Conservation (phyloP, 2,329 filamentous ascomycete genomes). For the Pestalotiopsis sp. region DNA sequence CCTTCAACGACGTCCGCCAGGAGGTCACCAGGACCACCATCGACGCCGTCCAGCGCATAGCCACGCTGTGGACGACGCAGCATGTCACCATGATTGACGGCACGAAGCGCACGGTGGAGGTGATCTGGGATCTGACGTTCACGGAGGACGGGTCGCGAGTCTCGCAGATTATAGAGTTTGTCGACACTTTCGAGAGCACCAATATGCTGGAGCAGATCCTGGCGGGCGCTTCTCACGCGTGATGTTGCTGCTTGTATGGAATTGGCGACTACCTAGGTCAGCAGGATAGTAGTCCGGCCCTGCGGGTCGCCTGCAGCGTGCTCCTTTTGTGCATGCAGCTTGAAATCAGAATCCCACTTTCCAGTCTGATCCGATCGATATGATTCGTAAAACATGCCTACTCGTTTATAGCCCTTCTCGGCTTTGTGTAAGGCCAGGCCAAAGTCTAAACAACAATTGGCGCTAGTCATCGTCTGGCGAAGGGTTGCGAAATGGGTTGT, state of each 20-base stretch:
- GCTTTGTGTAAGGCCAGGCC: no score
- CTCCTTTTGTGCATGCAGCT: no score
- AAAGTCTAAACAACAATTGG: no score
- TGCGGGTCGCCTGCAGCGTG: no score
- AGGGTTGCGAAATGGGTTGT: no score
- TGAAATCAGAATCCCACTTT: no score
- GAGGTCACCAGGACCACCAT: constrained; percentile 23
- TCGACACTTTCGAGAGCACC: constrained; percentile 22
- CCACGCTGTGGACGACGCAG: constrained; percentile 22
- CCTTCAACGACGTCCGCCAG: constrained; percentile 20
- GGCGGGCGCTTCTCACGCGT: neutral
- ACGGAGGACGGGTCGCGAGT: constrained; percentile 22
- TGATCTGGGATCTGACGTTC: constrained; percentile 22
- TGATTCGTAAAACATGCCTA: no score
- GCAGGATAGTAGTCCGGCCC: no score
- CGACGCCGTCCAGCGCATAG: constrained; percentile 3
- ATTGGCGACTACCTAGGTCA: no score
- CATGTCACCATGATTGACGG: constrained; percentile 17
- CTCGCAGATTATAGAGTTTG: constrained; percentile 18
- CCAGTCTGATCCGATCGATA: no score
- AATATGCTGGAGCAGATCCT: constrained; percentile 26
- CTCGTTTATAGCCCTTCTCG: no score
- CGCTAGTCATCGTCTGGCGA: no score
- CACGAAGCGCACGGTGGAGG: constrained; percentile 18
- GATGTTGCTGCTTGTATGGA: neutral